Conservation (phyloP, 2,329 filamentous ascomycete species). For the Hortaea sp. region DNA sequence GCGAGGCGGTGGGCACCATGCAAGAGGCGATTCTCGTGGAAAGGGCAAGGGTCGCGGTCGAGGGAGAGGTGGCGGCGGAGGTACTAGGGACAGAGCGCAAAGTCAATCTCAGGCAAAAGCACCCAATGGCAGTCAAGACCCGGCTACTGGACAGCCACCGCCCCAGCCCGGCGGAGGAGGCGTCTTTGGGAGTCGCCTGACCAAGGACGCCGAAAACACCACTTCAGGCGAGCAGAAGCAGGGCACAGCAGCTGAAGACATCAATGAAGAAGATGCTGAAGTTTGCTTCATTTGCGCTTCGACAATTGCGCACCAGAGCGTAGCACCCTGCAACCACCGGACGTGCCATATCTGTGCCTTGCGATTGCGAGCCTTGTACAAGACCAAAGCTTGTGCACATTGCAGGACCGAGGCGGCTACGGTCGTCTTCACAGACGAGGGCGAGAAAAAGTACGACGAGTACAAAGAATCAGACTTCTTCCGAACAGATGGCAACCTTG, state of each 20-base stretch:
- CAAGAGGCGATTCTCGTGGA: conserved; percentile 1
- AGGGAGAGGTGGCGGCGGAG: conserved; percentile 12
- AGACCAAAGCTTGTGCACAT: conserved; percentile 92
- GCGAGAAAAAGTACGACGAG: conserved; percentile 74
- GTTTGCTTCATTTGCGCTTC: conserved; percentile 98
- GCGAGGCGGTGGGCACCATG: background rate
- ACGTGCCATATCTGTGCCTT: conserved; percentile 95
- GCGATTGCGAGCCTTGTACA: conserved; percentile 85
- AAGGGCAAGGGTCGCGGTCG: conserved; percentile 10
- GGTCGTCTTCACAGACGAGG: conserved; percentile 87
- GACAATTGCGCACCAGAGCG: conserved; percentile 72
- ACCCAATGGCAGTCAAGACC: conserved; percentile 4
- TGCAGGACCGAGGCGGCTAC: conserved; percentile 71
- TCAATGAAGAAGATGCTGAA: conserved; percentile 43
- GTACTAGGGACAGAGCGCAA: conserved; percentile 5
- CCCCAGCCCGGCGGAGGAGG: conserved; percentile 25
- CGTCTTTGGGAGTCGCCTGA: conserved; percentile 38
- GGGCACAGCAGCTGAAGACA: conserved; percentile 8
- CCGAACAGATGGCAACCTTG: conserved; percentile 72
- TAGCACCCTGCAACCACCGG: conserved; percentile 89
- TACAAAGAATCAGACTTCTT: conserved; percentile 64
- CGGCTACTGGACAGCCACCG: conserved; percentile 26
- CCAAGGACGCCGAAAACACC: conserved; percentile 35
- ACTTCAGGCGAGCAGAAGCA: conserved; percentile 19
- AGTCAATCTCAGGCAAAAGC: conserved; percentile 4